Evolutionary conservation across 2,329 filamentous ascomycete genomes (phyloP).

Genomic region (Drechslerella stenobrocha): DNA sequence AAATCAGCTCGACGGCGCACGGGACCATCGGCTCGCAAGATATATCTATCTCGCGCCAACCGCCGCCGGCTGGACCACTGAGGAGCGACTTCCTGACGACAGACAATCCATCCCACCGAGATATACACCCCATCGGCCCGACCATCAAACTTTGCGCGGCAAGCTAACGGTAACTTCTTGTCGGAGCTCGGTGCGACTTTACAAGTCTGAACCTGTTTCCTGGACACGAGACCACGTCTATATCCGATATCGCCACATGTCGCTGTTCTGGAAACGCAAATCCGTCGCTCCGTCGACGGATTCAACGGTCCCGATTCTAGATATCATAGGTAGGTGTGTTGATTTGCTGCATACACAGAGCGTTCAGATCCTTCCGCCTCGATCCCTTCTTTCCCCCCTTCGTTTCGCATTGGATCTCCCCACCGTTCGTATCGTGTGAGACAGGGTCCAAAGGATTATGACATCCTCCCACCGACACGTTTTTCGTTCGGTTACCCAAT

Average conservation of each 20-base stretch:
- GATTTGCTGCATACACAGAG: no score
- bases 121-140: no score
- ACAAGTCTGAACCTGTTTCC: no score
- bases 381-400: no score
- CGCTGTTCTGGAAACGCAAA: constrained; percentile 47
- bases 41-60: neutral
- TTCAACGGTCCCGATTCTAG: constrained; percentile 45
- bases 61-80: neutral
- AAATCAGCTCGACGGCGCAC: neutral
- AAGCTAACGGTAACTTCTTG: no score
- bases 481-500: constrained; percentile 1
- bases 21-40: neutral
- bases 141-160: no score
- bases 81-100: no score
- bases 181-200: no score
- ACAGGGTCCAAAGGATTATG: constrained; percentile 21
- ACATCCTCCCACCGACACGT: constrained; percentile 20
- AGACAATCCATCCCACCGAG: no score
- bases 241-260: constrained; percentile 10
- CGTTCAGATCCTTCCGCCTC: neutral
- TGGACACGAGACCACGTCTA: neutral
- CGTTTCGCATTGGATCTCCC: constrained; percentile 5
- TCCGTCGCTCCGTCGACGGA: constrained; percentile 47
- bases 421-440: constrained; percentile 20
- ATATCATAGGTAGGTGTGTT: no score